Conservation (phyloP, 164 flowering plant species). For the Buxus sempervirens region DNA sequence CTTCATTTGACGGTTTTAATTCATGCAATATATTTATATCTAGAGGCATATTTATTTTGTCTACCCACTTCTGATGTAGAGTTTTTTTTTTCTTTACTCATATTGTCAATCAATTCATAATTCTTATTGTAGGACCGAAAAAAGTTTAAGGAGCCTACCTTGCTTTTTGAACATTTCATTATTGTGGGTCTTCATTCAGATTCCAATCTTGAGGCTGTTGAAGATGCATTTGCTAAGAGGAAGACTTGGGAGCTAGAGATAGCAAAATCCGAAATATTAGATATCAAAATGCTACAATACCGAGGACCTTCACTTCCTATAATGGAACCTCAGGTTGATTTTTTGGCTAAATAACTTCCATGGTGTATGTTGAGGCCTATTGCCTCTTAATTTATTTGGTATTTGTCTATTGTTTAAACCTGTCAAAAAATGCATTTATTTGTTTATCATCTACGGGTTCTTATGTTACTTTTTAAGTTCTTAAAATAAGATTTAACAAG, state of each 20-base stretch:
- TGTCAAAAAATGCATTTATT: too few species aligned
- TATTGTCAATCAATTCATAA: slow-evolving; percentile 5
- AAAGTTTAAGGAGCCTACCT: slow-evolving; percentile 65
- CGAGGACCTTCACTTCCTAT: slow-evolving; percentile 51
- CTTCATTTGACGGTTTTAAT: too few species aligned
- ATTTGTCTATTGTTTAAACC: not conserved
- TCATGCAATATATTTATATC: too few species aligned
- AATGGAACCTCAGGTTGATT: slow-evolving; percentile 80
- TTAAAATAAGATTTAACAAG: too few species aligned
- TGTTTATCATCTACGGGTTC: too few species aligned
- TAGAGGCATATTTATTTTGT: too few species aligned
- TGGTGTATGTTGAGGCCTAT: slow-evolving; percentile 4
- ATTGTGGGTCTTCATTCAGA: slow-evolving; percentile 82
- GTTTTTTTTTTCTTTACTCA: not conserved
- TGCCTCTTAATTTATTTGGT: not conserved
- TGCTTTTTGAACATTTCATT: slow-evolving; percentile 85
- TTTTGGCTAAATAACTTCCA: not conserved
- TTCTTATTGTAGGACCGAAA: slow-evolving; percentile 45
- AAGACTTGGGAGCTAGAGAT: slow-evolving; percentile 74
- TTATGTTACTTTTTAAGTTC: too few species aligned
- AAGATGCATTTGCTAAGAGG: slow-evolving; percentile 67
- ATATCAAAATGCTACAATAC: slow-evolving; percentile 34
- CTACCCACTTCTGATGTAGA: too few species aligned
- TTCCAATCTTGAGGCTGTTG: slow-evolving; percentile 71
- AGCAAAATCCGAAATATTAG: slow-evolving; percentile 38